Evolutionary conservation across 1,284 basidiomycete genomes (phyloP).

Genomic region (Papiliotrema nemorosa): DNA sequence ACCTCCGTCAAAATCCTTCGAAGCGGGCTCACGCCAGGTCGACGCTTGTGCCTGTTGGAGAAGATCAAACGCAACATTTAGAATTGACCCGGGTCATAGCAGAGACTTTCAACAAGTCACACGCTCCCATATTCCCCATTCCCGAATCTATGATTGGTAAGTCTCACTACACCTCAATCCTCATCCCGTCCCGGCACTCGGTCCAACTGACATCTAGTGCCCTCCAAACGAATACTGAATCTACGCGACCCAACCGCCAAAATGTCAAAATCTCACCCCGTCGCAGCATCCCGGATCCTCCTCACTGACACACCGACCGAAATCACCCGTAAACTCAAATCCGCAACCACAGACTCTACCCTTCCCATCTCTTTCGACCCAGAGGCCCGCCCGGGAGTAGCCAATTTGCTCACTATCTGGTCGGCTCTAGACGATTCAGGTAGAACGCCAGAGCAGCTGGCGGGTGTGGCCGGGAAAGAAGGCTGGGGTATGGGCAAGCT

Average conservation of each 20-base stretch:
- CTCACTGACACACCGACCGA: slow-evolving; percentile 68
- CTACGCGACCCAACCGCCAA: slow-evolving; percentile 80
- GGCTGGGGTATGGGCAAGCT: slow-evolving; percentile 60
- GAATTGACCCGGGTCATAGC: slow-evolving; percentile 83
- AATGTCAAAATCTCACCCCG: slow-evolving; percentile 92
- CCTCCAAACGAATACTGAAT: slow-evolving; percentile 69
- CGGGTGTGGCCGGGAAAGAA: slow-evolving; percentile 50
- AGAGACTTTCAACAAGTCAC: slow-evolving; percentile 66
- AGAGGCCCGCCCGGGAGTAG: slow-evolving; percentile 67
- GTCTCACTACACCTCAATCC: slow-evolving; percentile 31
- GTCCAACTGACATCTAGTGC: slow-evolving; percentile 51
- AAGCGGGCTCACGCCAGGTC: slow-evolving; percentile 56
- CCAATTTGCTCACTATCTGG: slow-evolving; percentile 77
- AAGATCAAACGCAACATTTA: slow-evolving; percentile 91
- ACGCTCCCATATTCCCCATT: slow-evolving; percentile 62
- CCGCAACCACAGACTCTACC: slow-evolving; percentile 80
- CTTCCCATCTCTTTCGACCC: slow-evolving; percentile 74
- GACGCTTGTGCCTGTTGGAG: slow-evolving; percentile 91
- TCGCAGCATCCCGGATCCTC: slow-evolving; percentile 75
- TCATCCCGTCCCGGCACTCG: no score
- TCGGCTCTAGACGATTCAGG: slow-evolving; percentile 13
- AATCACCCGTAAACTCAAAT: slow-evolving; percentile 69
- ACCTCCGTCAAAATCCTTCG: slow-evolving; percentile 1
- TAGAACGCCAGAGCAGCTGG: slow-evolving; percentile 54
- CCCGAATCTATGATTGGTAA: slow-evolving; percentile 72